Evolutionary conservation across 371 early-diverging fungal genomes (phyloP).

Genomic region (Haplosporangium sp.): DNA sequence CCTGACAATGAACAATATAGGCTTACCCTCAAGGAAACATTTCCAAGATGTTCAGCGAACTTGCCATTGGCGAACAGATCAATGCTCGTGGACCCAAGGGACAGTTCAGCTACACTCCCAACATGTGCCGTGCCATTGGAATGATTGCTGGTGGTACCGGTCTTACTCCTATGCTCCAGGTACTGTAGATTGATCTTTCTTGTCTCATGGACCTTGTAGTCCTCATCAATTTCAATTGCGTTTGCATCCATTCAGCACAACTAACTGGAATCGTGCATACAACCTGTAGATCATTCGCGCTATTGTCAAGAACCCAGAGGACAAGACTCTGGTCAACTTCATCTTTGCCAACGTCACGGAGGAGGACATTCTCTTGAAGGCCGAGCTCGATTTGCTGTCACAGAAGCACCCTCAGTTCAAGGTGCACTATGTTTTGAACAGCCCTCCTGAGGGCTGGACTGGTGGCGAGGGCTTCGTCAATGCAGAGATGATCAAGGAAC

Average conservation of each 20-base stretch:
- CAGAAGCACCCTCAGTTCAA: slow-evolving; percentile 82
- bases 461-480: slow-evolving; percentile 91
- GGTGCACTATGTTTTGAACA: slow-evolving; percentile 89
- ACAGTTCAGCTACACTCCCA: slow-evolving; percentile 85
- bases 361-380: slow-evolving; percentile 88
- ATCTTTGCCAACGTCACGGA: slow-evolving; percentile 92
- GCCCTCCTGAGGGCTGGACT: slow-evolving; percentile 84
- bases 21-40: slow-evolving; percentile 89
- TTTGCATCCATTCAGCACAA: neutral
- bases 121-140: slow-evolving; percentile 82
- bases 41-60: slow-evolving; percentile 79
- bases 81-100: slow-evolving; percentile 93
- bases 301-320: slow-evolving; percentile 84
- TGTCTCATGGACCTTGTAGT: slow-evolving; percentile 48
- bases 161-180: slow-evolving; percentile 95
- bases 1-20: slow-evolving; percentile 39
- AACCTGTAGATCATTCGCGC: slow-evolving; percentile 75
- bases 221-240: slow-evolving; percentile 20
- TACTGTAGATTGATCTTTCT: too few relatives aligned
- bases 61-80: slow-evolving; percentile 83
- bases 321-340: slow-evolving; percentile 83
- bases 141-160: slow-evolving; percentile 97
- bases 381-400: slow-evolving; percentile 84
- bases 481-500: slow-evolving; percentile 80
- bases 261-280: neutral